Base-by-base conservation (phyloP, 2,329 filamentous ascomycete genomes). In the Alternaria rosae region DNA sequence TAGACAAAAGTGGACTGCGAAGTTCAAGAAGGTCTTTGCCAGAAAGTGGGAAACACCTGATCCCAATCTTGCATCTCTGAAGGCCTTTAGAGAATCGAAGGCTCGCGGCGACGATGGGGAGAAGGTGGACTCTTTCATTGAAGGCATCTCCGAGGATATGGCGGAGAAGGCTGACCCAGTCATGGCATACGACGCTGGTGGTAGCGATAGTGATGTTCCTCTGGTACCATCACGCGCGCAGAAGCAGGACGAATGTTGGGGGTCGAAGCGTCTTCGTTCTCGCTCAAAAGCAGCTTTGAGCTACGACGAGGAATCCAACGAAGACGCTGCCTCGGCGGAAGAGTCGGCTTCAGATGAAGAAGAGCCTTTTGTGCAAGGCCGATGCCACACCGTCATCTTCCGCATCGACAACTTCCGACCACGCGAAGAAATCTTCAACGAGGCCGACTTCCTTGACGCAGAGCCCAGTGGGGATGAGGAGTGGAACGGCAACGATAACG, bases 321-420 rank as follows among this genome's bases (percentile, higher is more conserved):
- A 71, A 6, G 70, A 78, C 6, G 70, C 75, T 9, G 72, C 66
- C 3, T 67, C 66, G 9, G 66, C 67, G 8, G 64, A 64, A 2
- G 61, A 57, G 6, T 48, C 59, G 10, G 51, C 47, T 15, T 67
- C 70, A 15, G 56, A 60, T 11, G 68, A 65, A 17, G 70, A 70
- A n/a, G 58, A 64, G 6, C 44, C 53, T 1, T 84, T 84, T 59
- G 79, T 90, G 25, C 91, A 94, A 63, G 91, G 91, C 1, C 83
- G 90, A 67, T 94, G 91, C 71, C 85, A 89, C 42, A 83, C 88
- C 6, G 91, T 94, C 17, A 86, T 91, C 62, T 85, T 94, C 44
- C 82, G 87, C 45, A 89, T 94, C 67, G 92, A 94, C 77, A 94
- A 94, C 74, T 86, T 92, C 73, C 89, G 92, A 62, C 88, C 89